A percentile compares a stretch with the other conserved stretches of the same genome.
These are phyloP conservation scores for Pulveroboletus sp. DNA, from an alignment of 768 basidiomycete genomes.

Conservation along the genomic window DNA sequence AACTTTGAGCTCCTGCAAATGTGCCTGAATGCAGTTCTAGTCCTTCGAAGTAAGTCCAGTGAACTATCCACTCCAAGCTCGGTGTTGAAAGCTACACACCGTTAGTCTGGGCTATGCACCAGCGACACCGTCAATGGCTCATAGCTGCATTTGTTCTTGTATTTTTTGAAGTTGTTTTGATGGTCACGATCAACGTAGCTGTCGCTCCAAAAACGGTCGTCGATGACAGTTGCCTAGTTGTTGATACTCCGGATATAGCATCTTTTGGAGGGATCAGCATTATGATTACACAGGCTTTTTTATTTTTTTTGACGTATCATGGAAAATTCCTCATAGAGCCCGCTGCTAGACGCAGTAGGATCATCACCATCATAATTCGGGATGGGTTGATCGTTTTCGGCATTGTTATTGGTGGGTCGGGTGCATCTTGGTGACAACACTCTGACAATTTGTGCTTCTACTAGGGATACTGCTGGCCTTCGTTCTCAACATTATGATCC, in stretches of 20 bases:
- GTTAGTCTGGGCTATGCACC: conserved; percentile 17
- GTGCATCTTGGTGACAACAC: neutral
- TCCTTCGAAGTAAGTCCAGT: conserved; percentile 18
- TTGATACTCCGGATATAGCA: neutral
- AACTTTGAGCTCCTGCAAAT: conserved; percentile 13
- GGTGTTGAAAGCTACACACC: neutral
- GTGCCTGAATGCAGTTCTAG: conserved; percentile 10
- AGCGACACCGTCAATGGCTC: neutral
- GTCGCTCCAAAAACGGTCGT: neutral
- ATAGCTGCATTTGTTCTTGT: neutral
- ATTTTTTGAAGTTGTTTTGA: neutral
- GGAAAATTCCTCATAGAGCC: conserved; percentile 9
- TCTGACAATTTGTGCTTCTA: neutral
- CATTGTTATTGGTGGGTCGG: conserved; percentile 8
- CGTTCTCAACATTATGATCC: neutral
- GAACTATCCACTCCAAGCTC: neutral
- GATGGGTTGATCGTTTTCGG: conserved; percentile 14
- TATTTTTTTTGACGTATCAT: conserved; percentile 15
- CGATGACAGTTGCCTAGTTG: conserved; percentile 9
- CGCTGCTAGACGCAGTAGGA: conserved; percentile 11
- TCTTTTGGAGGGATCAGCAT: neutral
- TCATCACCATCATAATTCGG: conserved; percentile 9
- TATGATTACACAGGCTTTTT: conserved; percentile 9
- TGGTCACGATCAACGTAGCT: neutral
- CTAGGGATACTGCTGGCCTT: neutral